Conservation (phyloP, 306 rosid species). For the Prunus padus region DNA sequence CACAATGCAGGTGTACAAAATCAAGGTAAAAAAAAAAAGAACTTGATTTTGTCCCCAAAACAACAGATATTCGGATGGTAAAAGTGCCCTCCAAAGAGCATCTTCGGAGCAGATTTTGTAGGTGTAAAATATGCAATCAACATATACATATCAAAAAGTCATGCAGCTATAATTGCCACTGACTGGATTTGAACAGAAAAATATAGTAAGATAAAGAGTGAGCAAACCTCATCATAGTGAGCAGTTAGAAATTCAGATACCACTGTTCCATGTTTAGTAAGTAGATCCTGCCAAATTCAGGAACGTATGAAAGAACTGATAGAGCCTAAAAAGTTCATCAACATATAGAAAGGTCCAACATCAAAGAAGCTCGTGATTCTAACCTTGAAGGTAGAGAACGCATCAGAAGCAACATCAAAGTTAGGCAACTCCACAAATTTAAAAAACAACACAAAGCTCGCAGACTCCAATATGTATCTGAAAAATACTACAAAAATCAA, state of each 20-base stretch:
- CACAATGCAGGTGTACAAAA: constrained; percentile 21
- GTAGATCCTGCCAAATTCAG: constrained; percentile 73
- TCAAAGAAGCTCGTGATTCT: constrained; percentile 20
- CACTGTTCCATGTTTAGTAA: constrained; percentile 67
- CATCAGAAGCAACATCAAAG: constrained; percentile 94
- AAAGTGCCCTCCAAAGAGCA: constrained; percentile 27
- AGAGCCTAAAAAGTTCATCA: constrained; percentile 25
- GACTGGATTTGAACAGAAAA: constrained; percentile 29
- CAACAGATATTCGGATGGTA: constrained; percentile 20
- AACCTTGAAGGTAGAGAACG: constrained; percentile 96
- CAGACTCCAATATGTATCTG: constrained; percentile 93
- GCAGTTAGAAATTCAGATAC: constrained; percentile 76
- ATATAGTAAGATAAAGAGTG: constrained; percentile 24
- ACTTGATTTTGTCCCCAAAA: constrained; percentile 26
- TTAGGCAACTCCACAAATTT: constrained; percentile 87
- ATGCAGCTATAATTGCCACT: constrained; percentile 18
- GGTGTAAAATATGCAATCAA: constrained; percentile 28
- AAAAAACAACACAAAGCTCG: constrained; percentile 88
- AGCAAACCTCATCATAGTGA: constrained; percentile 73
- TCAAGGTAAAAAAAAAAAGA: neutral
- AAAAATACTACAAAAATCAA: constrained; percentile 46
- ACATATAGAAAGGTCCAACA: constrained; percentile 1
- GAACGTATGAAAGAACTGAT: constrained; percentile 16
- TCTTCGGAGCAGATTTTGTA: constrained; percentile 20
- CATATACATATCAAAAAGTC: constrained; percentile 14